Base-by-base conservation (phyloP, 805 yeast species). In the Pichia nakasei region DNA sequence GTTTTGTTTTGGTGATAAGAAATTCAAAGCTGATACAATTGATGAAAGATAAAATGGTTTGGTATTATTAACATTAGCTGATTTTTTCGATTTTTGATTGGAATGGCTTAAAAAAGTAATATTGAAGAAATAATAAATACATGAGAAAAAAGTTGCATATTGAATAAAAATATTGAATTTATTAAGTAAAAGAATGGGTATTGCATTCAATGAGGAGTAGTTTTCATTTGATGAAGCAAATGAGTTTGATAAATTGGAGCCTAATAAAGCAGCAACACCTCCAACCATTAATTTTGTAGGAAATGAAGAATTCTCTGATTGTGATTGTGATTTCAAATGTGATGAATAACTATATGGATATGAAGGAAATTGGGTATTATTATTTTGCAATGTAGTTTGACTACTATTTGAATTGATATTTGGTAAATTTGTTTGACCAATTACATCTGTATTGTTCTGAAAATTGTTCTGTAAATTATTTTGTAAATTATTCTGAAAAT, bases 221-320 rank as follows among this genome's bases (percentile, higher is more conserved):
- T 20, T 37, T 9, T 31, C 21, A 33, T 37, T 24, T 3, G 22
- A 7, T 26, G 19, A 17, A 19, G 9, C 13, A 20, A 35, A 36
- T 8, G 51, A 52, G 9, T 46, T 51, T 37, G 59, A 53, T 27
- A 60, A 9, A 44, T 61, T 65, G 2, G 64, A 45, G 2, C 67
- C 67, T 11, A 60, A 50, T 49, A 63, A 43, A 0, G 65, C 50
- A 1, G 67, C 60, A 57, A 64, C 55, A 18, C 67, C 67, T 18
- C 64, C 67, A 24, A 64, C 44, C 26, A 63, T 37, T 3, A 63
- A 22, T 37, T 61, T 43, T n/a, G 27, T 20, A 21, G 39, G 26
- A 12, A 38, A 7, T 3, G 26, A 29, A 11, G 11, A 31, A 29
- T 19, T 20, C 18, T 9, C 4, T 8, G 12, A 11, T 27, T 9